Evolutionary conservation across 2,329 filamentous ascomycete species (phyloP), one percentile per base, ranked within the genome.

Genomic region (Bertia moriformis): DNA sequence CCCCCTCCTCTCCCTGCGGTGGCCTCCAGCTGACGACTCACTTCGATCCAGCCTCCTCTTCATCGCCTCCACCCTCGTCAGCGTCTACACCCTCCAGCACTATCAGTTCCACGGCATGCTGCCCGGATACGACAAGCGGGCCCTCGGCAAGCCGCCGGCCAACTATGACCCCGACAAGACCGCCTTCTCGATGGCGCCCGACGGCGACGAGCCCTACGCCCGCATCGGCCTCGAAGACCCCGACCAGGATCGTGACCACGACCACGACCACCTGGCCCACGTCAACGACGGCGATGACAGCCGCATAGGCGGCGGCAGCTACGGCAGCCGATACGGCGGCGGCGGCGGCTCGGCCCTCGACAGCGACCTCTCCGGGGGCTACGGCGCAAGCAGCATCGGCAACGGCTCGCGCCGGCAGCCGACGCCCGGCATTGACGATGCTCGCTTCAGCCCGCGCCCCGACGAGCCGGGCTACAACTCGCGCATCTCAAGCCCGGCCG

Each of bases 111-210:
- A 79, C 57, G 70, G 71, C 48, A 66, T 59, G 41, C 65, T 79
- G 14, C 76, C 76, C 2, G 75, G 75, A 41, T 77, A 77, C 53
- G 71, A 74, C 49, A 62, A 61, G 46, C 60, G 52, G 49, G 54
- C 60, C 49, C 48, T 63, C 39, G 57, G 62, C 38, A 52, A 53
- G 43, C 15, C 43, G 56, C 54, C 45, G 47, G 43, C 42, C 57
- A 63, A 72, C 58, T 78, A 78, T 47, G 76, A 80, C 52, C 76
- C 76, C 1, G 75, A 81, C 55, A 79, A 79, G 61, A 74, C 75
- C 19, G 75, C 75, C 43, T 81, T 81, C 58, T 78, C 73, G 41
- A 77, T 75, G 56, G 72, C 71, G 13, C 72, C 73, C n/a, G 70
- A 76, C 50, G 73, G 75, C 48, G 75, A 80, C 45, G 75, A 79